Evolutionary conservation across 2,329 filamentous ascomycete species (phyloP), one percentile per base, ranked within the genome.

Genomic region (Diaporthe ampelina): DNA sequence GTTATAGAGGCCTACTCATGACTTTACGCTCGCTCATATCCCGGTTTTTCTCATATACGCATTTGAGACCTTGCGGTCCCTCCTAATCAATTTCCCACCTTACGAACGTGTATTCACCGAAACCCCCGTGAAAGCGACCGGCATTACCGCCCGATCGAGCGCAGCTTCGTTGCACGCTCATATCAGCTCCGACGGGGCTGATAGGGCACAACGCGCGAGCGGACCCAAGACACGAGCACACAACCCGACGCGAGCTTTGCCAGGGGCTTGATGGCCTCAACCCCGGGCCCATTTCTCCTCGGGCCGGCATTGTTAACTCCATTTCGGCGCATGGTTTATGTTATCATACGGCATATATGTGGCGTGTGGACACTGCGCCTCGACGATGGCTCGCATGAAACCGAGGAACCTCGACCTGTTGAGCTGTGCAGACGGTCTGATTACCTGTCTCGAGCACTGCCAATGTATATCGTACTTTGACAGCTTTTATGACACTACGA

Each of bases 1-100:
- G 69, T 72, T 76, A 76, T 76, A 76, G 69, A 76, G 74, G 73
- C 72, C 72, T 63, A 70, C 74, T 76, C 74, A 76, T 76, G 74
- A 76, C 74, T 74, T 74, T 76, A 74, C 74, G 74, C 73, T 76
- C 74, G 69, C 73, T 76, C 72, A 74, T 52, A 76, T 72, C 65
- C 72, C 74, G 74, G 73, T 57, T 74, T 74, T 74, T 65, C 61
- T 72, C 72, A 74, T 72, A 74, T 76, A 76, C 67, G 74, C 74
- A 73, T 75, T 75, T 75, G 74, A 63, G 74, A 74, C 74, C 72
- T 70, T 59, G 43, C 52, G 74, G 74, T 75, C 74, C 67, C 74
- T 75, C 71, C 67, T 75, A 75, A 75, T 75, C 74, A 73, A 74
- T 67, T 71, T 54, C 70, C 71, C 67, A 68, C 67, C 57, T 74